A percentile compares a stretch with the other conserved stretches of the same genome.
phyloP scores from a whole-genome alignment of 1,284 basidiomycete species.

The Ceratobasidium sp. region DNA sequence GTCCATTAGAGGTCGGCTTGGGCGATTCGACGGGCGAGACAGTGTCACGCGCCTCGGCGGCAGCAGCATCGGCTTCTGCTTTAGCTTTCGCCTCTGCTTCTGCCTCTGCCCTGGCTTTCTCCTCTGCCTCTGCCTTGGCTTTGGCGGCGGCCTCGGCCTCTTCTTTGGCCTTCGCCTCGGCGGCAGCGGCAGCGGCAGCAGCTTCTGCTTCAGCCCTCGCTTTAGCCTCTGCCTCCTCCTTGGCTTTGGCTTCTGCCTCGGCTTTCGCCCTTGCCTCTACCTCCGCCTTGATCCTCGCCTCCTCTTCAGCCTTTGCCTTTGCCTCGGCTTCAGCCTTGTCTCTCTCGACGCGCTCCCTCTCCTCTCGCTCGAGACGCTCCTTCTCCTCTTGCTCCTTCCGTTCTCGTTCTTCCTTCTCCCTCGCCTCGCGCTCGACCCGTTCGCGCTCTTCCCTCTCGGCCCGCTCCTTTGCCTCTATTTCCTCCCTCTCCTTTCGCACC shows the following conservation, averaged over 20 bases:
- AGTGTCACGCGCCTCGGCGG: constrained; percentile 49
- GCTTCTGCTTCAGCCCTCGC: constrained; percentile 58
- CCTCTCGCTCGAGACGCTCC: constrained; percentile 55
- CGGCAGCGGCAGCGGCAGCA: constrained; percentile 50
- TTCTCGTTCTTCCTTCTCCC: constrained; percentile 52
- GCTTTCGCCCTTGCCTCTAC: constrained; percentile 51
- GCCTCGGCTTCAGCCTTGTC: constrained; percentile 64
- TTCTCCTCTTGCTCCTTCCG: constrained; percentile 47
- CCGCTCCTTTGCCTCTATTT: constrained; percentile 50
- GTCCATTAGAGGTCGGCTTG: constrained; percentile 54
- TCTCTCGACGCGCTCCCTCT: constrained; percentile 65
- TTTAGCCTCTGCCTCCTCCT: constrained; percentile 49
- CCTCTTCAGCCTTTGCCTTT: constrained; percentile 58
- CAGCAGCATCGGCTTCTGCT: constrained; percentile 50
- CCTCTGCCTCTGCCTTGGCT: constrained; percentile 50
- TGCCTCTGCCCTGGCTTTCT: constrained; percentile 50
- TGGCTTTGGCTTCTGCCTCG: constrained; percentile 52
- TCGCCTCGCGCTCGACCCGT: constrained; percentile 46
- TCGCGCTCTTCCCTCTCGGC: constrained; percentile 49
- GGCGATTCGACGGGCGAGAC: constrained; percentile 52
- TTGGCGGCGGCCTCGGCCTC: constrained; percentile 51
- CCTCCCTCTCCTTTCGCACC: background rate
- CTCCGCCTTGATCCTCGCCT: constrained; percentile 58
- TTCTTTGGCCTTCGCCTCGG: constrained; percentile 50
- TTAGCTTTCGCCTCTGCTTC: constrained; percentile 50